Evolutionary conservation across 179 eudicot genomes (phyloP).

Genomic region (Beta lomatogona): DNA sequence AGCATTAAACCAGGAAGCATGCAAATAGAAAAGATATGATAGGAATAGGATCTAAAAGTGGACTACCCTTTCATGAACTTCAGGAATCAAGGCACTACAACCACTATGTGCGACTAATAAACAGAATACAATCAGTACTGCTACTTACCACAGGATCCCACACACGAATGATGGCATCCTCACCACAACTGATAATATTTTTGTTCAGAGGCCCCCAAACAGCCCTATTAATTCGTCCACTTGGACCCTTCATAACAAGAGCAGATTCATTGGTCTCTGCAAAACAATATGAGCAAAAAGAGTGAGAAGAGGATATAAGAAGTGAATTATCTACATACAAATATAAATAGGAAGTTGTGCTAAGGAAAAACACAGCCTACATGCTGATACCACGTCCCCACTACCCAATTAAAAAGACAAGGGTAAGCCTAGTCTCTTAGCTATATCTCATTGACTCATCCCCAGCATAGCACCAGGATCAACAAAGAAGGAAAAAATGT

Average conservation of each 20-base stretch:
- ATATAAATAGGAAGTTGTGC: too few species aligned
- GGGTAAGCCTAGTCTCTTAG: too few species aligned
- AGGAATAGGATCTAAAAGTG: neutral
- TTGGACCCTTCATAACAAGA: slow-evolving; percentile 69
- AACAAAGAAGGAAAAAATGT: too few species aligned
- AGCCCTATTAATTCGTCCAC: slow-evolving; percentile 89
- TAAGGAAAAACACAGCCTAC: too few species aligned
- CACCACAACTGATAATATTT: slow-evolving; percentile 85
- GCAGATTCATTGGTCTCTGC: slow-evolving; percentile 67
- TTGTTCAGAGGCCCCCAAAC: slow-evolving; percentile 90
- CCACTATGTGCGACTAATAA: neutral
- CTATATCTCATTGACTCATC: too few species aligned
- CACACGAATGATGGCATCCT: slow-evolving; percentile 77
- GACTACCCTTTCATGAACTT: too few species aligned
- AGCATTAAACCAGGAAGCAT: neutral
- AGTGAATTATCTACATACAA: too few species aligned
- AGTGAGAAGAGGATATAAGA: too few species aligned
- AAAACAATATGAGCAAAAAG: slow-evolving; percentile 4
- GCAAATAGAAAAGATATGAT: neutral
- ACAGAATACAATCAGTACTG: neutral
- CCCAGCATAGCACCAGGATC: too few species aligned
- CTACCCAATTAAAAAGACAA: too few species aligned
- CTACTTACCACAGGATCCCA: slow-evolving; percentile 84
- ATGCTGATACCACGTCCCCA: too few species aligned
- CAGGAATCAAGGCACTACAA: too few species aligned